Evolutionary conservation across 352 stramenopile species (phyloP).

Genomic region (Phytophthora cryptogea): DNA sequence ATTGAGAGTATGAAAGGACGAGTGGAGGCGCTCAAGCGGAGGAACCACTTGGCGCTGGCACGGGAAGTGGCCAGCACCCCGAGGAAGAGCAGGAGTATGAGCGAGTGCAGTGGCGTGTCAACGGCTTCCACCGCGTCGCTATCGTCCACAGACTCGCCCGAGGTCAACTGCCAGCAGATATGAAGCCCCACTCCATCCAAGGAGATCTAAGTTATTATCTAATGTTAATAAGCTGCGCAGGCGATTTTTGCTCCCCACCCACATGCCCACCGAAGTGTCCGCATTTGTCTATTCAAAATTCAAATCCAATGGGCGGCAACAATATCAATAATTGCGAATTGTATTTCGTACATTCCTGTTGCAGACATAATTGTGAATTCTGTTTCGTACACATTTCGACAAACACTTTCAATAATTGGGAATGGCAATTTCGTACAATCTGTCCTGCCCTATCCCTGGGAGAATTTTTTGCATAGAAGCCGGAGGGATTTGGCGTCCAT

Average conservation of each 20-base stretch:
- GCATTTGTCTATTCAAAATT: not conserved
- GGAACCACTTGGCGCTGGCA: slow-evolving; percentile 24
- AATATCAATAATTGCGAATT: not conserved
- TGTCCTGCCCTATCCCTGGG: slow-evolving; percentile 3
- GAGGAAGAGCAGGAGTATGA: slow-evolving; percentile 38
- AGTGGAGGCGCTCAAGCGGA: slow-evolving; percentile 38
- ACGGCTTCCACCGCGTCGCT: slow-evolving; percentile 38
- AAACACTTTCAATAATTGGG: too few species aligned
- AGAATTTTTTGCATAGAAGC: slow-evolving; percentile 8
- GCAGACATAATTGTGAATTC: too few species aligned
- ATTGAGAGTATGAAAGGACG: slow-evolving; percentile 36
- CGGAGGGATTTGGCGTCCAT: slow-evolving; percentile 10
- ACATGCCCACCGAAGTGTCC: too few species aligned
- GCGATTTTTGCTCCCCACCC: slow-evolving; percentile 17
- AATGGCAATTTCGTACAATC: too few species aligned
- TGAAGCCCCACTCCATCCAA: slow-evolving; percentile 8
- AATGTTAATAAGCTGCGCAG: slow-evolving; percentile 41
- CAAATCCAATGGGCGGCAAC: not conserved
- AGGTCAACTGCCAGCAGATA: slow-evolving; percentile 28
- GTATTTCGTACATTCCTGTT: too few species aligned
- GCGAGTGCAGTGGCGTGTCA: slow-evolving; percentile 40
- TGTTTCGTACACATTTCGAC: too few species aligned
- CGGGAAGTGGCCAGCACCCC: slow-evolving; percentile 24
- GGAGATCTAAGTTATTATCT: slow-evolving; percentile 41
- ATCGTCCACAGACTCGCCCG: slow-evolving; percentile 36